Base-by-base conservation (phyloP, 495 filamentous ascomycete genomes). In the Aspergillus steynii region DNA sequence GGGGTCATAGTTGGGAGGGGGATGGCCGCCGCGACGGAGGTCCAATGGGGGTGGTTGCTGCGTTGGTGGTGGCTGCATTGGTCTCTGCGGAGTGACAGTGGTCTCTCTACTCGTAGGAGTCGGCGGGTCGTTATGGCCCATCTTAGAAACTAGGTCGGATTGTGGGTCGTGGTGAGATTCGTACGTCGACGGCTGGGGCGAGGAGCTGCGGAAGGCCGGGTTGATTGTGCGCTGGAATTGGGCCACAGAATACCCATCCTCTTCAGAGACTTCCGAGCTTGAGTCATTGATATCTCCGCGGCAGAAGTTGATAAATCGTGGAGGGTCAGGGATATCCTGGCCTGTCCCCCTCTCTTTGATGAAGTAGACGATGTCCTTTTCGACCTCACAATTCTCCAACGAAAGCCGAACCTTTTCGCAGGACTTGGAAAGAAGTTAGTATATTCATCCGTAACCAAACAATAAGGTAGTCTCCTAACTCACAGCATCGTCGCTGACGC, bases 251-350 rank as follows among this genome's bases (percentile, higher is more conserved):
- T 95, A 98, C 58, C 82, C 88, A 1, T 93, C 92, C 3, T 90
- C 90, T 25, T 96, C 93, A 0, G 91, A 93, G 28, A 83, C 79
- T 56, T 96, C 92, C 0, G 93, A 97, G 66, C 84, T 85, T 29
- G 83, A 83, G 62, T 97, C 95, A 48, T 90, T 86, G 37, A 89
- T 72, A 68, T 98, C 95, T 5, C 96, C 95, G 25, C 95, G 90
- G 71, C 91, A 93, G 76, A 97, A 99, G 79, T 99, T 96, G 83
- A 99, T 96, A 72, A 96, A 99, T 75, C 91, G 96, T 45, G 96
- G 96, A 29, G 96, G 86, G 71, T 97, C 96, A 20, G 96, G 96
- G 51, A 99, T 99, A 67, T 98, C 95, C 71, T 97, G 91, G 31
- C 95, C 95, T 4, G 96, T 99, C 31, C 93, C 93, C 64, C 75